Base-by-base conservation (phyloP, 139 green algal genomes). In the Chlorella ohadii region DNA sequence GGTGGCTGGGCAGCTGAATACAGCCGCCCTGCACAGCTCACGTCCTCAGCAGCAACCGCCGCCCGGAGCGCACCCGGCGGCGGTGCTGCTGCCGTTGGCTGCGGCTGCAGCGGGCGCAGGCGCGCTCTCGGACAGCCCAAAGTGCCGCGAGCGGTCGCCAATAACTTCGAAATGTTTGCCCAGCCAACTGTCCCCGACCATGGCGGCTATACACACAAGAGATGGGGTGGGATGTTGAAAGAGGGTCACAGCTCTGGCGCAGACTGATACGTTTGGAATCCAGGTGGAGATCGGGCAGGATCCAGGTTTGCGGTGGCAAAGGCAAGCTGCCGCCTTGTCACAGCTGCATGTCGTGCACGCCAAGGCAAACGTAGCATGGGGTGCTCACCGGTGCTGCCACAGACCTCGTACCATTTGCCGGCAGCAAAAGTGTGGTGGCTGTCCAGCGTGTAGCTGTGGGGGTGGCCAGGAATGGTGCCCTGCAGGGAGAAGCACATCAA, bases 161-260 rank as follows among this genome's bases (percentile, higher is more conserved):
- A 89, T 85, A 33, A 96, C 90, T 47, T 92, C 85, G 78, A 98
- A 98, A 85, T 97, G 91, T 28, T 87, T 83, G 16, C 81, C 79
- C 51, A 98, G 89, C 95, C 95, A 98, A 23, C 88, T 94, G 74
- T 96, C 91, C 0, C 92, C 91, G 28, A 99, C 82, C 93, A 98
- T 98, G 31, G 95, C 91, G 4, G 95, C 96, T 41, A 94, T 61
- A 82, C 15, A 63, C 31, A 13, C 23, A 77, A 25, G 70, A 9
- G 9, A 19, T 13, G n/a, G 9, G 13, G 28, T 13, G 28, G 28
- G 28, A n/a, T n/a, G n/a, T n/a, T n/a, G n/a, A n/a, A n/a, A n/a
- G n/a, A n/a, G n/a, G n/a, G n/a, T n/a, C n/a, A n/a, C n/a, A n/a
- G n/a, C n/a, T n/a, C n/a, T n/a, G n/a, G n/a, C n/a, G n/a, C n/a